Percentiles rank a stretch among this genome's conserved stretches.
phyloP scores from a whole-genome alignment of 768 basidiomycete genomes.

The Lentinula sp. region DNA sequence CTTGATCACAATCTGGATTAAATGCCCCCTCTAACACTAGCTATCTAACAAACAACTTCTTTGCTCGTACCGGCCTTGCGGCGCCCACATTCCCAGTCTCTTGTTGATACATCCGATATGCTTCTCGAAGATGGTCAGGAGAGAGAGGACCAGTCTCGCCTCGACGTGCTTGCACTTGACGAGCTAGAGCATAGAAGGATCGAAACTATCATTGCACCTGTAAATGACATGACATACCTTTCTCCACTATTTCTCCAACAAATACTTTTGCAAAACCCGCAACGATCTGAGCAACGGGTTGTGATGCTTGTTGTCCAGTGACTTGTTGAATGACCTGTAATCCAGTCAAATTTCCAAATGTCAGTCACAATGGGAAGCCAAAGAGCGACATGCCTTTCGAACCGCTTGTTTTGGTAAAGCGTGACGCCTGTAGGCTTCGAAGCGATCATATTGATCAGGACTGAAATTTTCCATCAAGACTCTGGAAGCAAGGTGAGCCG shows the following conservation, averaged over 20 bases:
- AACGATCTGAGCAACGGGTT: slow-evolving; percentile 83
- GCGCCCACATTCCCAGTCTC: slow-evolving; percentile 80
- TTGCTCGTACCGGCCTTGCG: slow-evolving; percentile 61
- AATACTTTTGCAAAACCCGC: slow-evolving; percentile 90
- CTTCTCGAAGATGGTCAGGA: slow-evolving; percentile 87
- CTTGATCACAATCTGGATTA: too few species aligned
- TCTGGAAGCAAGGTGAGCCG: slow-evolving; percentile 27
- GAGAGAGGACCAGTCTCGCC: slow-evolving; percentile 76
- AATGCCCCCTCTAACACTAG: too few species aligned
- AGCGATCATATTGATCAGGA: slow-evolving; percentile 79
- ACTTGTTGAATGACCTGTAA: slow-evolving; percentile 77
- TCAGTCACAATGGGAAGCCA: neutral
- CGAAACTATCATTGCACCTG: neutral
- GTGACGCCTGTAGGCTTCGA: slow-evolving; percentile 82
- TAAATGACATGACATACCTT: slow-evolving; percentile 44
- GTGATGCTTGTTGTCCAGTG: slow-evolving; percentile 75
- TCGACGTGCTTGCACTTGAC: slow-evolving; percentile 65
- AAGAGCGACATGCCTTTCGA: slow-evolving; percentile 48
- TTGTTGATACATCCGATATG: slow-evolving; percentile 76
- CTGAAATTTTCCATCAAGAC: slow-evolving; percentile 88
- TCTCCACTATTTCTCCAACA: slow-evolving; percentile 88
- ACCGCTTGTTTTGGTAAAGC: slow-evolving; percentile 81
- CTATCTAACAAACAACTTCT: slow-evolving; percentile 69
- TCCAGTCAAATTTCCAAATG: neutral
- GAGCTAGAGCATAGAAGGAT: slow-evolving; percentile 43